Base-by-base conservation (phyloP, 208 protist genomes). In the Leptomonas pyrrhocoris region DNA sequence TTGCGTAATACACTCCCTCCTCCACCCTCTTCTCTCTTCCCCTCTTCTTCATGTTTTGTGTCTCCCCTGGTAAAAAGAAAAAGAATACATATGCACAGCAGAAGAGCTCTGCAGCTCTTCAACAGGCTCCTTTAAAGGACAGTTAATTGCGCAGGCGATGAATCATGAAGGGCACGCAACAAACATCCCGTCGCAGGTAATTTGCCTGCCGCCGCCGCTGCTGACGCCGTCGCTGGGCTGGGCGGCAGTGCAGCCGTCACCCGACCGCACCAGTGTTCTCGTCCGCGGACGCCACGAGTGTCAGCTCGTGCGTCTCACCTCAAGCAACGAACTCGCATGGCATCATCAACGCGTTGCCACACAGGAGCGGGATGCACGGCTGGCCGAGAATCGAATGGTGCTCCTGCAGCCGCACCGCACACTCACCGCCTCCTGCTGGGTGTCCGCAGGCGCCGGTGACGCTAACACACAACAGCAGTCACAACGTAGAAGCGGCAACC, bases 341-440 rank as follows among this genome's bases (percentile, higher is more conserved):
- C 48, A 9, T 30, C 21, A 25, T 13, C 21, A 30, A 23, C 12
- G n/a, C 15, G 12, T 3, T 15, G 4, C 48, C 9, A 5, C 2
- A 53, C 12, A 30, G 48, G 4, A 7, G 15, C 16, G 34, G 27
- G 5, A 50, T 30, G 27, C 36, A 18, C 40, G 9, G 31, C 16
- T 4, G 11, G 46, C 8, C 4, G 23, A 27, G 28, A n/a, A n/a
- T n/a, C 25, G 38, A 34, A 28, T 59, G 16, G 36, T 70, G 2
- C 55, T 69, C 3, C 71, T 63, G 46, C 75, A 81, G 57, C 75
- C 69, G 36, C 75, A 81, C 42, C 75, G 75, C 16, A 23, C 48
- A 8, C 75, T 81, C 59, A 81, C 75, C 23, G 50, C 75, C 11
- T 74, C 75, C 16, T 81, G 75, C 58, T 81, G 75, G 75, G 38